Base-by-base conservation (phyloP, 2,329 filamentous ascomycete species). In the Pseudogymnoascus sp. region DNA sequence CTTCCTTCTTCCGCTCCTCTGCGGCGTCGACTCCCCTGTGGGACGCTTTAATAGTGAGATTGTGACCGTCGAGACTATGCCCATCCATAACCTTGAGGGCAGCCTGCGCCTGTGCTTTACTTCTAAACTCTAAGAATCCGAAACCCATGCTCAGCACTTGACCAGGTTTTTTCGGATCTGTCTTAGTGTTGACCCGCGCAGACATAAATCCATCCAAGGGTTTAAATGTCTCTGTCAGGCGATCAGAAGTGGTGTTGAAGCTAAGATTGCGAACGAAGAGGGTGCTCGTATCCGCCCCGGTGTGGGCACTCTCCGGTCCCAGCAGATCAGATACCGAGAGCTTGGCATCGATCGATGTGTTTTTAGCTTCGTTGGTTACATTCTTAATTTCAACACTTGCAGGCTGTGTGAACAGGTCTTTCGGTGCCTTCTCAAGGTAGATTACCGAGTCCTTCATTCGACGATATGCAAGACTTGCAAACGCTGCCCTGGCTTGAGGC, bases 71-170 rank as follows among this genome's bases (percentile, higher is more conserved):
- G n/a, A 99, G 81, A 37, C 84, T 84, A 72, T 89, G 84, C 9
- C 91, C 90, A 72, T 97, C 85, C 90, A 97, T 94, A n/a, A 85
- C 83, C 66, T 83, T 81, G 61, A 90, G 77, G 21, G 92, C 94
- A 48, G 88, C 86, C 65, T 89, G 83, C 0, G 94, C 92, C 68
- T 92, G 83, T 38, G 79, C 81, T 69, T 89, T 89, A 65, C 81
- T 86, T 61, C 81, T 82, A 74, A 97, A 99, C 68, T 96, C 91
- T 62, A 91, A 83, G 72, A 99, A 99, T 45, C 92, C 94, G 71
- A 95, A 99, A 35, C 94, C 94, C 92, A 97, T 96, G 71, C 92
- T 96, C 59, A 99, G 82, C 3, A 88, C 82, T 73, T 95, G 87
- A 7, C 89, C 90, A 15, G 89, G 86, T 69, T 88, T 89, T 77